Evolutionary conservation across 148 eudicot species (phyloP).

Genomic region (Amaranthus cruentus): DNA sequence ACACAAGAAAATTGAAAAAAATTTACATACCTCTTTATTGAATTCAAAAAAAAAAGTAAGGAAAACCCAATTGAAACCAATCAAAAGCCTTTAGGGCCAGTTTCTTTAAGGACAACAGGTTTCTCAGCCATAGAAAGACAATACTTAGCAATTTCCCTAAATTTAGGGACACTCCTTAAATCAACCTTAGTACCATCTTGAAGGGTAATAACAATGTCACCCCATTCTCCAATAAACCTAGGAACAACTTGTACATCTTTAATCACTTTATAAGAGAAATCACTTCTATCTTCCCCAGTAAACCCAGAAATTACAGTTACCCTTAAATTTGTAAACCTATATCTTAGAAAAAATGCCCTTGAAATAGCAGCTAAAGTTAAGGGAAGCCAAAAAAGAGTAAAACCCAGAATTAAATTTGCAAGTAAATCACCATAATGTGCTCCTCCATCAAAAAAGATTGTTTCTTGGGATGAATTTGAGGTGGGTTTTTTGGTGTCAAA

Average conservation of each 20-base stretch:
- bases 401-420: constrained; percentile 73
- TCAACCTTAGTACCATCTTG: constrained; percentile 88
- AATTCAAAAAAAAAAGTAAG: constrained; percentile 1
- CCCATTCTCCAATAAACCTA: constrained; percentile 95
- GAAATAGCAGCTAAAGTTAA: constrained; percentile 79
- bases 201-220: constrained; percentile 75
- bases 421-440: constrained; percentile 86
- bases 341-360: constrained; percentile 70
- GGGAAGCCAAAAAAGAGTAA: constrained; percentile 85
- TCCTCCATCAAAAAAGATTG: constrained; percentile 79
- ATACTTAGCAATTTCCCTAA: constrained; percentile 89
- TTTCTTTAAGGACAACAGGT: constrained; percentile 34
- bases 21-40: constrained; percentile 33
- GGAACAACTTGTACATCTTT: constrained; percentile 93
- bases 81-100: constrained; percentile 53
- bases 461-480: constrained; percentile 45
- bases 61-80: background rate
- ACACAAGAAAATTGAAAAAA: background rate
- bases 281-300: constrained; percentile 82
- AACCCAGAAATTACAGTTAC: constrained; percentile 85
- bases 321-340: constrained; percentile 71
- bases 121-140: constrained; percentile 54
- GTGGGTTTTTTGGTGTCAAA: constrained; percentile 29
- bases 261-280: constrained; percentile 66
- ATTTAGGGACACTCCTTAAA: constrained; percentile 87